Conservation (phyloP, 768 basidiomycete genomes). For the Phaffia australis region DNA sequence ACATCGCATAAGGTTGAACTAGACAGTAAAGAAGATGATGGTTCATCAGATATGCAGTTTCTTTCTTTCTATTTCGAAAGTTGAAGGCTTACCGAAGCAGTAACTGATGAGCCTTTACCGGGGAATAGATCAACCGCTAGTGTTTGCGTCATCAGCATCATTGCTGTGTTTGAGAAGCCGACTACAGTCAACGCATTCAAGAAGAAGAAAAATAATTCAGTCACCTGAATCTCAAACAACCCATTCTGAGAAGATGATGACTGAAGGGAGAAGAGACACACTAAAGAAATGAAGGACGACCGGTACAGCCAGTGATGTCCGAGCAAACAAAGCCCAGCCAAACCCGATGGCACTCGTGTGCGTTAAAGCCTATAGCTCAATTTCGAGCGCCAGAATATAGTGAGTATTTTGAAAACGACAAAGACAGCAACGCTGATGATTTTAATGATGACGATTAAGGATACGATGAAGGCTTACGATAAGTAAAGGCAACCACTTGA, state of each 20-base stretch:
- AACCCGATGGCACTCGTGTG: constrained; percentile 28
- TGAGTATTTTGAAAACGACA: neutral
- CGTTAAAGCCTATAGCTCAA: constrained; percentile 29
- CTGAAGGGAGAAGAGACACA: too few species aligned
- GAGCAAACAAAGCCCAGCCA: constrained; percentile 36
- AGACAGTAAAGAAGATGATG: too few species aligned
- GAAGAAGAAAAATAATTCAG: constrained; percentile 20
- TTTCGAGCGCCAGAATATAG: too few species aligned
- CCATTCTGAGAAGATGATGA: too few species aligned
- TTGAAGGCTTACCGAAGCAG: neutral
- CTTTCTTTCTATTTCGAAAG: too few species aligned
- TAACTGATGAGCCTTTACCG: neutral
- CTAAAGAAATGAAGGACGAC: constrained; percentile 36
- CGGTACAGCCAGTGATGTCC: constrained; percentile 34
- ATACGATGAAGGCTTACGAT: constrained; percentile 27
- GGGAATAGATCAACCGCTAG: constrained; percentile 4
- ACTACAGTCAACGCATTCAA: constrained; percentile 29
- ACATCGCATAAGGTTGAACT: constrained; percentile 5
- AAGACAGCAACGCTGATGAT: neutral
- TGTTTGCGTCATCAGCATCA: constrained; percentile 14
- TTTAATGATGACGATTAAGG: neutral
- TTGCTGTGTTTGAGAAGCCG: constrained; percentile 18
- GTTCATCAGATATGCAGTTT: too few species aligned
- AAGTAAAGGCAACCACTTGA: constrained; percentile 29
- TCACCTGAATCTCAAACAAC: too few species aligned